phyloP scores from a whole-genome alignment of 495 filamentous ascomycete genomes.

The Neurospora hispaniola region DNA sequence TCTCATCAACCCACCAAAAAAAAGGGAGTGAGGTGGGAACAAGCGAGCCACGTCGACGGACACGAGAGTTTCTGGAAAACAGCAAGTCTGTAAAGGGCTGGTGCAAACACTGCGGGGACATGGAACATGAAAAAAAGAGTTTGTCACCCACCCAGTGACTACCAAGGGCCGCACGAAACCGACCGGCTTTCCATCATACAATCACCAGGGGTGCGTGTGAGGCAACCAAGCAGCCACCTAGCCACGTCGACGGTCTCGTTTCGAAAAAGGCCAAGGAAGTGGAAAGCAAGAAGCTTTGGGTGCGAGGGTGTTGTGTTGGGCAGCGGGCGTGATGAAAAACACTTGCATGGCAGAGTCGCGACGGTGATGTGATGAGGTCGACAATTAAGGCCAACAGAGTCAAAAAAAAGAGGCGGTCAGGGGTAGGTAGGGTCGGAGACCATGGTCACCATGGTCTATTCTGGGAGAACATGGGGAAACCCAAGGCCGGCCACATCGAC shows the following conservation, averaged over 20 bases:
- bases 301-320: not conserved
- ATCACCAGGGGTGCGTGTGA: not conserved
- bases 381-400: not conserved
- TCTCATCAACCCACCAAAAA: not conserved
- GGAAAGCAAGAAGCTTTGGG: not conserved
- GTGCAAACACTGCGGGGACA: not conserved
- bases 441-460: not conserved
- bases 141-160: not conserved
- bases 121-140: not conserved
- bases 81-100: not conserved
- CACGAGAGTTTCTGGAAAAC: not conserved
- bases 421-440: not conserved
- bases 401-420: not conserved
- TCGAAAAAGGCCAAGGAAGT: not conserved
- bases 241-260: not conserved
- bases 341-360: not conserved
- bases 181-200: not conserved
- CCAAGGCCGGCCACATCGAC: not conserved
- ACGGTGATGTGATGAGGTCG: not conserved
- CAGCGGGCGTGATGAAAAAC: not conserved
- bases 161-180: not conserved
- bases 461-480: not conserved
- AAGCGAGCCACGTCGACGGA: not conserved
- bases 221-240: not conserved
- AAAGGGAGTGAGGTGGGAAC: not conserved